Base-by-base conservation (phyloP, 371 early-diverging fungal genomes). In the Mucor racemosus region DNA sequence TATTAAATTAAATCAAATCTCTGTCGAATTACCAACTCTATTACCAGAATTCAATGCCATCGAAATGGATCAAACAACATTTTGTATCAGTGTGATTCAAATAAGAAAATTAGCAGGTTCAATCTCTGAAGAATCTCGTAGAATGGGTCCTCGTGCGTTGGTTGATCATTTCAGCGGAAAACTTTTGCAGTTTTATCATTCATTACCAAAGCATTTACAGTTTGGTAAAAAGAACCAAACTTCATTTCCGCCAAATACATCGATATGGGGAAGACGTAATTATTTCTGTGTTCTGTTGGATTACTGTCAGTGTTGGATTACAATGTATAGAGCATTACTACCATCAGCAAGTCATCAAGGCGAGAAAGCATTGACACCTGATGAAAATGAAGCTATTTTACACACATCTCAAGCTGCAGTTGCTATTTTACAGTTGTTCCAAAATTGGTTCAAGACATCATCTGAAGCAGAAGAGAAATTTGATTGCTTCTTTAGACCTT, bases 401-500 rank as follows among this genome's bases (percentile, higher is more conserved):
- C 65, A 69, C 46, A 72, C 72, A 34, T 74, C 77, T 1, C 77
- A 76, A 31, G 74, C 77, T 0, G 74, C 77, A 0, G 62, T 74
- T 7, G 77, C 77, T 7, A 72, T 67, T 7, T n/a, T 69, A n/a
- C 61, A 64, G 7, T 34, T 76, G 15, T 76, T 74, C 59, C 62
- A 71, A 13, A 55, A 41, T 5, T 76, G 77, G 77, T 74, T 74
- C 55, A 65, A 58, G 14, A 36, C 50, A 4, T 74, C 74, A 5
- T 15, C 33, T n/a, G 60, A 71, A 21, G 66, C 74, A n/a, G 60
- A n/a, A 1, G 68, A 73, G 9, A 66, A 67, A 5, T 76, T 74
- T 44, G 78, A 78, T 61, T 78, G 78, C 46, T 74, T 78, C 59
- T 78, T 78, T 72, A 59, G 78, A 58, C 76, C 78, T n/a, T 78